Conservation (phyloP, 2,329 filamentous ascomycete species). For the Trichoderma sp. region DNA sequence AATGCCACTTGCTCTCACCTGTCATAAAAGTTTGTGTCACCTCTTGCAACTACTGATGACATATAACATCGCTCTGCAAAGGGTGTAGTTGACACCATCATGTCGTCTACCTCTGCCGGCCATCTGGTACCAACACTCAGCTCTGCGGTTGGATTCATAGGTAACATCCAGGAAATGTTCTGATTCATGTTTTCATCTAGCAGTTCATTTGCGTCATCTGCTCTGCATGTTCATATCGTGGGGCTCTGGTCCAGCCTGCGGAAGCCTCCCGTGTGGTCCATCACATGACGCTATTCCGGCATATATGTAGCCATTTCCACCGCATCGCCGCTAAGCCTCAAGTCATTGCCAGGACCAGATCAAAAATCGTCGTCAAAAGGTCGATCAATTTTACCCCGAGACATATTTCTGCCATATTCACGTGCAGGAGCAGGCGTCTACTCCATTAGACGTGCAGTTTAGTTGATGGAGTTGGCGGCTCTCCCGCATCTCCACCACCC, state of each 20-base stretch:
- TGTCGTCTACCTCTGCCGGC: too few relatives aligned
- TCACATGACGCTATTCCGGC: conserved; percentile 4
- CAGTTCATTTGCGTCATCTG: neutral
- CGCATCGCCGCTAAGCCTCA: conserved; percentile 8
- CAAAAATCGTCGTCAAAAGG: conserved; percentile 10
- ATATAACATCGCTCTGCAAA: neutral
- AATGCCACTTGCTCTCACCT: too few relatives aligned
- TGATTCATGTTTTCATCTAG: neutral
- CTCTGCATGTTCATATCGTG: conserved; percentile 4
- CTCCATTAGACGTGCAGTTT: too few relatives aligned
- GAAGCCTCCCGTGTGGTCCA: conserved; percentile 19
- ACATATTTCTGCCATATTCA: neutral
- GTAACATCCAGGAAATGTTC: neutral
- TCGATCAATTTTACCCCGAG: neutral
- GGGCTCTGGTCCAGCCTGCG: conserved; percentile 7
- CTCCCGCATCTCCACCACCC: neutral
- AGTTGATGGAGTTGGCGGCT: too few relatives aligned
- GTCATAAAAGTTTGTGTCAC: too few relatives aligned
- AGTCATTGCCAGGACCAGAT: neutral
- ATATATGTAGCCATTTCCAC: neutral
- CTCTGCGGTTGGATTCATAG: neutral
- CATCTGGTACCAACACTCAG: neutral
- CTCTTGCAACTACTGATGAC: too few relatives aligned
- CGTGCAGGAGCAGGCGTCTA: too few relatives aligned
- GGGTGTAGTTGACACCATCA: too few relatives aligned